Conservation (phyloP, 2,329 filamentous ascomycete species). For the Aspergillus pseudoviridinutans region DNA sequence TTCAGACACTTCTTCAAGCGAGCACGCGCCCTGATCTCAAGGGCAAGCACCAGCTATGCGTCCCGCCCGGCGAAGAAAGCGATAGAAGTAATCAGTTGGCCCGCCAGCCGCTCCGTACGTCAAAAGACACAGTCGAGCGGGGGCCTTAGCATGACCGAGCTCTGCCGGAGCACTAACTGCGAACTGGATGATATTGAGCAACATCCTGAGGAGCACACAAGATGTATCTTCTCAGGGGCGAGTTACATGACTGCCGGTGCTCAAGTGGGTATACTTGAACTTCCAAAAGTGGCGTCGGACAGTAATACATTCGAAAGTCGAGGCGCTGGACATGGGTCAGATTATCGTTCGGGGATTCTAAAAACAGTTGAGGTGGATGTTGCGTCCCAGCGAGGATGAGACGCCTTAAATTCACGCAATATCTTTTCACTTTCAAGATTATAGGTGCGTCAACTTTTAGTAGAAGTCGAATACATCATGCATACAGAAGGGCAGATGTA, state of each 20-base stretch:
- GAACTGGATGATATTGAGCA: slow-evolving; percentile 6
- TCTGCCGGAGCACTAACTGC: not conserved
- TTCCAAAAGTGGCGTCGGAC: not conserved
- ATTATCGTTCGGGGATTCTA: slow-evolving; percentile 10
- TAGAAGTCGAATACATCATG: not conserved
- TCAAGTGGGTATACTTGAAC: slow-evolving; percentile 1
- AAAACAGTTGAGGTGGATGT: slow-evolving; percentile 22
- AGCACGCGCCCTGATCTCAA: slow-evolving; percentile 8
- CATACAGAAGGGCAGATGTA: not conserved
- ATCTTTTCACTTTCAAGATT: not conserved
- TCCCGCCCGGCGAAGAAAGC: not conserved
- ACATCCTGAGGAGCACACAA: not conserved
- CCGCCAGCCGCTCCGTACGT: not conserved
- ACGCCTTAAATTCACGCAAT: not conserved
- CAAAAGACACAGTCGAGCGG: not conserved
- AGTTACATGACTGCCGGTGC: slow-evolving; percentile 12
- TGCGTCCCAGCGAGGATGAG: slow-evolving; percentile 12
- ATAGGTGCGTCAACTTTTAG: not conserved
- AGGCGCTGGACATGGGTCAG: not conserved
- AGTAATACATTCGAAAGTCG: not conserved
- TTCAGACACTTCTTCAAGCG: slow-evolving; percentile 18
- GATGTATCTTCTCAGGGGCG: slow-evolving; percentile 5
- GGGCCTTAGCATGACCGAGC: not conserved
- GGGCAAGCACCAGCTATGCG: not conserved
- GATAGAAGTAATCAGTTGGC: not conserved